These are phyloP conservation scores for Pharnaceum exiguum DNA, from an alignment of 148 eudicot genomes.

Conservation along the genomic window DNA sequence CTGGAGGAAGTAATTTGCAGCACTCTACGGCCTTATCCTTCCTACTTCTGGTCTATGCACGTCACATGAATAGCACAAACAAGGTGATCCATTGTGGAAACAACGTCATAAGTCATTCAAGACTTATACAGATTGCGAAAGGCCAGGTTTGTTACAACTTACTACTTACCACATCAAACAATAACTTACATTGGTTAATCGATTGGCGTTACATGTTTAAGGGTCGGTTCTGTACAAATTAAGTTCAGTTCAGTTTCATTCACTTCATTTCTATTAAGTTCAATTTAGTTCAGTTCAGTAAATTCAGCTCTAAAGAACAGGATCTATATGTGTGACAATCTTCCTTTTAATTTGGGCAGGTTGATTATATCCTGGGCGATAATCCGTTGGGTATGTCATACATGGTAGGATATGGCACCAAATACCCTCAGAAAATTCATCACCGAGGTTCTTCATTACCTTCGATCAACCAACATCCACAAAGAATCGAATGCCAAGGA, in stretches of 20 bases:
- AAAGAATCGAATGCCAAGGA: slow-evolving; percentile 28
- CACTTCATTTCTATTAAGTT: too few species aligned
- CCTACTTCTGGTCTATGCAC: slow-evolving; percentile 42
- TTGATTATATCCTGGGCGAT: slow-evolving; percentile 57
- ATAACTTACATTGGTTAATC: too few species aligned
- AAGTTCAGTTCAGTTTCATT: too few species aligned
- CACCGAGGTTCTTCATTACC: slow-evolving; percentile 65
- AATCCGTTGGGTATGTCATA: slow-evolving; percentile 62
- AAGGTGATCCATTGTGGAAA: slow-evolving; percentile 34
- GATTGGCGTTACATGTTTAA: too few species aligned
- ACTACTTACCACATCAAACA: too few species aligned
- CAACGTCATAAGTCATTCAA: slow-evolving; percentile 12
- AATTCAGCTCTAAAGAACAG: too few species aligned
- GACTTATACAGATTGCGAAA: slow-evolving; percentile 35
- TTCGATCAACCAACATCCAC: slow-evolving; percentile 27
- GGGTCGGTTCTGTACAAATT: too few species aligned
- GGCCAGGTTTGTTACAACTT: slow-evolving; percentile 41
- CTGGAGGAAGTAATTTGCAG: slow-evolving; percentile 47
- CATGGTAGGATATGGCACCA: slow-evolving; percentile 64
- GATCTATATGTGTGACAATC: too few species aligned
- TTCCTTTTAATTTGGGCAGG: too few species aligned
- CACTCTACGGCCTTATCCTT: slow-evolving; percentile 47
- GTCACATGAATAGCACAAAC: slow-evolving; percentile 22
- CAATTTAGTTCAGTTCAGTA: too few species aligned
- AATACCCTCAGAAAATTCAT: slow-evolving; percentile 49